phyloP scores from a whole-genome alignment of 2,329 filamentous ascomycete species.

The Annulohypoxylon truncatum region DNA sequence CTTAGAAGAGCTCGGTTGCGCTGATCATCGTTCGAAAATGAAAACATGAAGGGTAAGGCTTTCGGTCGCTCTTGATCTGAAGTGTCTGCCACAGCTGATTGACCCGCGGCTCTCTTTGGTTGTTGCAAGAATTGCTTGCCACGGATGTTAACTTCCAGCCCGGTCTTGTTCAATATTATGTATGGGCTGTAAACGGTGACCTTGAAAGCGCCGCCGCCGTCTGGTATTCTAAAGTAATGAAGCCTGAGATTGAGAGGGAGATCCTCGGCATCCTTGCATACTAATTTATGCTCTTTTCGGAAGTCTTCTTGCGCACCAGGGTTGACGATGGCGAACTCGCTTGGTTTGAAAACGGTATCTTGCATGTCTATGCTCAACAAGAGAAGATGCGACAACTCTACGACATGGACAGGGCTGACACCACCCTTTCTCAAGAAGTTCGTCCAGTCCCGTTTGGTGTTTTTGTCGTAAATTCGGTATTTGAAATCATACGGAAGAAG shows the following conservation, averaged over 20 bases:
- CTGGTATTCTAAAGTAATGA: constrained; percentile 89
- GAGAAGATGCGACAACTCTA: constrained; percentile 92
- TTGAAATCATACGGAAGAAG: constrained; percentile 98
- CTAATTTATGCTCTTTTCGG: constrained; percentile 80
- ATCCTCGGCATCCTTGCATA: constrained; percentile 86
- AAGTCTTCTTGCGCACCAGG: constrained; percentile 89
- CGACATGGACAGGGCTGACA: constrained; percentile 95
- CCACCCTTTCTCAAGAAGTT: constrained; percentile 98
- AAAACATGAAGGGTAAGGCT: constrained; percentile 94
- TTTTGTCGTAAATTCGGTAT: constrained; percentile 98
- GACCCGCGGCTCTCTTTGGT: constrained; percentile 84
- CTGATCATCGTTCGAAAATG: constrained; percentile 86
- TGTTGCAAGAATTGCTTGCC: constrained; percentile 90
- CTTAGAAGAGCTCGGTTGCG: constrained; percentile 91
- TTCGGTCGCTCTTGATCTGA: constrained; percentile 71
- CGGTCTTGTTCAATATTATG: constrained; percentile 94
- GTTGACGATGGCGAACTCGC: constrained; percentile 98
- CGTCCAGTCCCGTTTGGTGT: constrained; percentile 98
- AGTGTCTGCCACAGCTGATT: constrained; percentile 68
- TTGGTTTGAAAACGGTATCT: constrained; percentile 92
- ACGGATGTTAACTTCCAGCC: constrained; percentile 85
- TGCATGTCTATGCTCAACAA: constrained; percentile 96
- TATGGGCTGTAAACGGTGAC: constrained; percentile 96
- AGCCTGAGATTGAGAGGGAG: constrained; percentile 83
- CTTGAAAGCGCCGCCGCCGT: constrained; percentile 95